Evolutionary conservation across 768 basidiomycete species (phyloP).

Genomic region (Termitomyces sp.): DNA sequence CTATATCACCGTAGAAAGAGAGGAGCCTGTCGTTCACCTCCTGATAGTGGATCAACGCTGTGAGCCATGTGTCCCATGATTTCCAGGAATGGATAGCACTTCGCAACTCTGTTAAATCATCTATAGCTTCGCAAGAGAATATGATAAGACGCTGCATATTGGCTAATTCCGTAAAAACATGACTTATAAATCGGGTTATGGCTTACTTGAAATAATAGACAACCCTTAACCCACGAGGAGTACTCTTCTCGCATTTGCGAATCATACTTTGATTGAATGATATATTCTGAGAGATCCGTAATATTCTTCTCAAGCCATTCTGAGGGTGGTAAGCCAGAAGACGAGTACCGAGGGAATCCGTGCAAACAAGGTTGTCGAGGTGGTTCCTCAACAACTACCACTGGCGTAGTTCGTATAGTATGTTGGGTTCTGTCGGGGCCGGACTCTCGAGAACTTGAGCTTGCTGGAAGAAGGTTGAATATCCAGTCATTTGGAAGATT

Average conservation of each 20-base stretch:
- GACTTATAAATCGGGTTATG: background rate
- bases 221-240: background rate
- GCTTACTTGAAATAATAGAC: conserved; percentile 3
- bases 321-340: background rate
- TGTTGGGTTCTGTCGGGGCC: too few relatives aligned
- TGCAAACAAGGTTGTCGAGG: conserved; percentile 9
- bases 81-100: background rate
- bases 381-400: background rate
- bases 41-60: background rate
- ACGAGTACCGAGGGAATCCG: conserved; percentile 5
- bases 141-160: conserved; percentile 2
- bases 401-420: background rate
- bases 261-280: background rate
- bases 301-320: conserved; percentile 3
- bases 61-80: conserved; percentile 1
- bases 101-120: background rate
- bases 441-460: conserved; percentile 12
- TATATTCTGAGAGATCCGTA: conserved; percentile 3
- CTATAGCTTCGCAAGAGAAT: conserved; percentile 1
- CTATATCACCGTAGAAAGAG: conserved; percentile 1
- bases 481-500: conserved; percentile 62
- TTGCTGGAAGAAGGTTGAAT: conserved; percentile 55
- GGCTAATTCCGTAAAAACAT: background rate
- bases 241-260: background rate
- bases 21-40: conserved; percentile 1